Evolutionary conservation across 1,284 basidiomycete genomes (phyloP), one percentile per base, ranked within the genome.

Genomic region (Irpex lacteus): DNA sequence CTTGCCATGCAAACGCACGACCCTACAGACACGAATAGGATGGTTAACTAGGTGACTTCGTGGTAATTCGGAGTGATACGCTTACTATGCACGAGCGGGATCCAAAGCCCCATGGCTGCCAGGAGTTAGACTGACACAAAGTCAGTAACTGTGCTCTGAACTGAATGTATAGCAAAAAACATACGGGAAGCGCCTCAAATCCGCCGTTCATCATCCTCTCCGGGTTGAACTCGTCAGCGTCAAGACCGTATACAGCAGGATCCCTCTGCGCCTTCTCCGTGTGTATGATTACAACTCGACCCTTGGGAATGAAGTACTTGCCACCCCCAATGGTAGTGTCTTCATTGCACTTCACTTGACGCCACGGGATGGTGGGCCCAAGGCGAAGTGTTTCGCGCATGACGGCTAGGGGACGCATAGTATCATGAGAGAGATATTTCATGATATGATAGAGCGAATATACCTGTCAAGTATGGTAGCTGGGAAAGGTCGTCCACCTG

Each of bases 161-260:
- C 56, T 49, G 8, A 56, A 26, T 8, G 18, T 19, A 37, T 7
- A 5, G 55, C 5, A n/a, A 19, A 21, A 65, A 63, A 40, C 73
- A 59, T 69, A 80, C 80, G 26, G 81, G 81, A 6, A 82, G 67
- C 50, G 73, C 72, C 70, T 81, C 78, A 65, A 81, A 82, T 52
- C 78, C 78, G 4, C 79, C 81, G 60, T 82, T 79, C 26, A 84
- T 70, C 78, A 82, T 81, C 3, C 84, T 76, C 67, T 85, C 83
- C 1, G 81, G 81, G 26, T 71, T 73, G 71, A 80, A 82, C 63
- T 74, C 71, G 15, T 77, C 72, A 9, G 75, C 73, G 74, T 77
- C 34, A 4, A 47, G 4, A 36, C 83, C 83, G 81, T 82, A 85
- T 1, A 82, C 78, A 5, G 68, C 70, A 1, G 79, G 78, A 70